Conservation (phyloP, 1,139 yeast genomes). For the Candida sp. region DNA sequence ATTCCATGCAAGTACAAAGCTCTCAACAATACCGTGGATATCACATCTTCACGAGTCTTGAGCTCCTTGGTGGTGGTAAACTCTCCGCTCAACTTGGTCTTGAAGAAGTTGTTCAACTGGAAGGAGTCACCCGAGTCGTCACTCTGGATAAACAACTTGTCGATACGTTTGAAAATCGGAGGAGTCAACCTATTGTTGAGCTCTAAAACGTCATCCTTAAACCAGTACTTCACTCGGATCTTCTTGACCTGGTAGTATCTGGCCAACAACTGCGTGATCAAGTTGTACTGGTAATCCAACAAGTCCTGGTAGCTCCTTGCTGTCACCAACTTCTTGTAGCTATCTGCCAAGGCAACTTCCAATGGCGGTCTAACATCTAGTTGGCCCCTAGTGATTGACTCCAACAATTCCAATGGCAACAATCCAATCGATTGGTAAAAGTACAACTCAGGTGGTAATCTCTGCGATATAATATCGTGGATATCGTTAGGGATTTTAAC, state of each 20-base stretch:
- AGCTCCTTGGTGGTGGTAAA: conserved; percentile 26
- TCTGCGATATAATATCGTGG: conserved; percentile 83
- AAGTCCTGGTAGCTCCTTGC: conserved; percentile 47
- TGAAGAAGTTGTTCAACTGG: conserved; percentile 36
- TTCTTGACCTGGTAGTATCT: conserved; percentile 87
- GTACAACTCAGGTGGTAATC: conserved; percentile 85
- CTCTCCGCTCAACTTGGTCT: conserved; percentile 23
- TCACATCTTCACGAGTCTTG: conserved; percentile 51
- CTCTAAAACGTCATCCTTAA: conserved; percentile 49
- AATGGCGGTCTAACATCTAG: conserved; percentile 70
- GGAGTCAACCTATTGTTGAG: conserved; percentile 60
- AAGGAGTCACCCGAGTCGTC: conserved; percentile 30
- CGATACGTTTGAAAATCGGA: conserved; percentile 31
- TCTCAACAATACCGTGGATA: conserved; percentile 66
- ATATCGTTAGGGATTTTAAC: conserved; percentile 73
- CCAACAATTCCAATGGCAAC: conserved; percentile 65
- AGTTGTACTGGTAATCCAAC: conserved; percentile 66
- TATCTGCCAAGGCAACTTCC: conserved; percentile 59
- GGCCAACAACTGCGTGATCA: conserved; percentile 74
- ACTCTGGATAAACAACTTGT: conserved; percentile 35
- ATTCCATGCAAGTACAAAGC: conserved; percentile 60
- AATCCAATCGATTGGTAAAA: conserved; percentile 85
- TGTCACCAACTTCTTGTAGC: conserved; percentile 61
- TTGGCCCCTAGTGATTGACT: conserved; percentile 69
- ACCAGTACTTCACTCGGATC: conserved; percentile 64